Evolutionary conservation across 441 rosid species (phyloP), one percentile per base, ranked within the genome.

Genomic region (Geranium incanum): DNA sequence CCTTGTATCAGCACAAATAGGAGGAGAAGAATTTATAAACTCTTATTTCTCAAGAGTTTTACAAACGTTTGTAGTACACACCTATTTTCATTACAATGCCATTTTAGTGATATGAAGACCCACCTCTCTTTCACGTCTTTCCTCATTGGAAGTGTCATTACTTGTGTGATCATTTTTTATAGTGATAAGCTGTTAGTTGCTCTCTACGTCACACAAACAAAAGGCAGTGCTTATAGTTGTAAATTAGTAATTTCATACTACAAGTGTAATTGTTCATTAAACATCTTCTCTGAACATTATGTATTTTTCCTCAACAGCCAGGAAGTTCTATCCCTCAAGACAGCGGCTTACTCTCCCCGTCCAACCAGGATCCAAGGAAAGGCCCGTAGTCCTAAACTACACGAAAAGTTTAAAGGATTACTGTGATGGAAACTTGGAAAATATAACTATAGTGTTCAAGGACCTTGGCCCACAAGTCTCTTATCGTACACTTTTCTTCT

Each of bases 381-480:
- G 89, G 76, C 88, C 99, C 21, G 77, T 80, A 0, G 84, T 79
- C 70, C 94, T 94, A 11, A 78, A 68, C 80, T 81, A 78, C 86
- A 89, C 82, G 84, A 90, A 90, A 80, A 78, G 85, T 74, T 91
- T 94, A 36, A 77, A 85, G 74, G 94, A 87, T 39, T 94, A 94
- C 76, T 70, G 68, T 68, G 91, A 88, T 83, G 94, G 88, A 59
- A 89, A 88, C 79, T 75, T 69, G 1, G 79, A 76, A 63, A 81
- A 70, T 66, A 67, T 92, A 72, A 90, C 92, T 38, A 83, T 94
- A 50, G 84, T 92, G 71, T 87, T 94, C 77, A 94, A 90, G 87
- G 99, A 94, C 82, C 81, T 94, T 71, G 99, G 99, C 62, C 87
- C 93, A n/a, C 99, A 94, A 86, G 95, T 94, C 73, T 92, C 94